Conservation (phyloP, 2,329 filamentous ascomycete species). For the Talaromyces sp. region DNA sequence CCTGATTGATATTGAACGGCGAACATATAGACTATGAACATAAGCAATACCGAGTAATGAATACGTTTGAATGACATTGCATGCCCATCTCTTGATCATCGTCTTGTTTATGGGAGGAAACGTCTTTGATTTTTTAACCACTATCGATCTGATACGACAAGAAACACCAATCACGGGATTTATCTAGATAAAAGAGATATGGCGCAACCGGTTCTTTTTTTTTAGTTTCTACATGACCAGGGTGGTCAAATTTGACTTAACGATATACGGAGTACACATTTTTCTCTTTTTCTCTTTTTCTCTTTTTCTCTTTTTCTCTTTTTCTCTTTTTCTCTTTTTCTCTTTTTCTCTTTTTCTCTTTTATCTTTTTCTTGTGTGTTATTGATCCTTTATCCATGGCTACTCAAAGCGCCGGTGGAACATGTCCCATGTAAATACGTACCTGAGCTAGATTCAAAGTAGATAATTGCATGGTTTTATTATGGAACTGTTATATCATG, state of each 20-base stretch:
- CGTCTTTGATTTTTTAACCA: neutral
- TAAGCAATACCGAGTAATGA: neutral
- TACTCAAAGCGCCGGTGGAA: neutral
- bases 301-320: neutral
- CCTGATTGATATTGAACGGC: neutral
- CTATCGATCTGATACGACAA: neutral
- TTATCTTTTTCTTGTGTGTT: too few relatives aligned
- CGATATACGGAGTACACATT: neutral
- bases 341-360: neutral
- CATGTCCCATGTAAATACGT: neutral
- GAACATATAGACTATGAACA: neutral
- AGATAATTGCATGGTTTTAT: neutral
- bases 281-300: neutral
- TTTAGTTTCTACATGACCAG: neutral
- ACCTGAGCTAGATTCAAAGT: neutral
- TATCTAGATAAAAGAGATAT: neutral
- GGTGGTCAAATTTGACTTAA: neutral
- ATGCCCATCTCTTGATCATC: too few relatives aligned
- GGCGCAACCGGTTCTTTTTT: neutral
- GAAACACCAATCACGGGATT: neutral
- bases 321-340: neutral
- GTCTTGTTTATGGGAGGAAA: neutral
- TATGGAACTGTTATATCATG: neutral
- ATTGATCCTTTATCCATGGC: neutral
- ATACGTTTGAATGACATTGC: neutral